Conservation (phyloP, 106 monocot species). For the Posidonia australis region DNA sequence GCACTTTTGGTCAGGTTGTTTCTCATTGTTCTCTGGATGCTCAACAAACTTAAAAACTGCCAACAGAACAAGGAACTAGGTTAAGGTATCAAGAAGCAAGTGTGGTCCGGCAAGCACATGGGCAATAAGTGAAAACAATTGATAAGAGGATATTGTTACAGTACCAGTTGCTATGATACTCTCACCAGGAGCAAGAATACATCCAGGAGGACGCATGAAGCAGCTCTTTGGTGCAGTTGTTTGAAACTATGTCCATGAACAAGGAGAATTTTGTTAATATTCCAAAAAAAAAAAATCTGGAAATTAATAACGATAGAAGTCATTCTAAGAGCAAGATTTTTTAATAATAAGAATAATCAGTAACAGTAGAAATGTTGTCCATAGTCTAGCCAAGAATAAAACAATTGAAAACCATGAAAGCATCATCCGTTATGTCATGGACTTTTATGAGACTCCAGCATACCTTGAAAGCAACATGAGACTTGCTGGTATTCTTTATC, state of each 20-base stretch:
- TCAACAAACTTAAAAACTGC: constrained; percentile 90
- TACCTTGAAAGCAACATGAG: constrained; percentile 93
- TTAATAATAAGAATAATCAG: too few species aligned
- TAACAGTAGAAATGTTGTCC: too few species aligned
- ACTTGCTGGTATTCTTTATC: constrained; percentile 90
- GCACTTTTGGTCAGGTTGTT: constrained; percentile 45
- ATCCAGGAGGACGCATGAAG: constrained; percentile 95
- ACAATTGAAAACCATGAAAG: too few species aligned
- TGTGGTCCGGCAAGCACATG: background rate
- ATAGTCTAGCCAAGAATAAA: too few species aligned
- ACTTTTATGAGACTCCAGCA: background rate
- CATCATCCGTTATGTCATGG: too few species aligned
- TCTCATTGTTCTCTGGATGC: constrained; percentile 75
- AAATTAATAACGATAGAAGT: background rate
- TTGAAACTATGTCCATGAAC: constrained; percentile 52
- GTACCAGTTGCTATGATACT: constrained; percentile 85
- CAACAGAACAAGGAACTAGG: background rate
- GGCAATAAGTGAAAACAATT: background rate
- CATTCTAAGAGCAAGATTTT: too few species aligned
- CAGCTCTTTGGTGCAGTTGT: constrained; percentile 93
- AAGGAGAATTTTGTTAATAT: background rate
- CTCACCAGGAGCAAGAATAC: constrained; percentile 77
- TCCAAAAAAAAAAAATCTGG: background rate
- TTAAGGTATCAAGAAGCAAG: background rate
- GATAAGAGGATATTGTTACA: background rate